These are phyloP conservation scores for Zygotorulaspora mrakii DNA, from an alignment of 1,139 yeast species.

Conservation along the genomic window DNA sequence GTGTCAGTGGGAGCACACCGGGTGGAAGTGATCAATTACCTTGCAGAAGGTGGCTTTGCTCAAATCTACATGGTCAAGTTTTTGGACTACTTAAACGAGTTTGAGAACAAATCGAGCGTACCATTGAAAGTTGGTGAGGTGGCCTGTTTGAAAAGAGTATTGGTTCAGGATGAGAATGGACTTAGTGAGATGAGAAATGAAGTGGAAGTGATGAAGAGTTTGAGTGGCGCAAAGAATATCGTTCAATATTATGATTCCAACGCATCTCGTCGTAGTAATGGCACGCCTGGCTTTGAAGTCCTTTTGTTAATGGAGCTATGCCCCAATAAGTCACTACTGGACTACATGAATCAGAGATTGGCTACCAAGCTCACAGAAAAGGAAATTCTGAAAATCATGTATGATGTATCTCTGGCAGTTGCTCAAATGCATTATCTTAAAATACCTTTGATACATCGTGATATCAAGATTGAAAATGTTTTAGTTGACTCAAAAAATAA, in stretches of 20 bases:
- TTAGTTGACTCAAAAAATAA: slow-evolving; percentile 67
- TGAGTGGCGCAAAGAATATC: slow-evolving; percentile 71
- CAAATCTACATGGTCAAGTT: slow-evolving; percentile 62
- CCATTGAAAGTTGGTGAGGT: slow-evolving; percentile 37
- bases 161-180: slow-evolving; percentile 68
- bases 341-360: slow-evolving; percentile 89
- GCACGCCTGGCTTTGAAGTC: slow-evolving; percentile 61
- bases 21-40: slow-evolving; percentile 53
- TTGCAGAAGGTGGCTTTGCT: slow-evolving; percentile 75
- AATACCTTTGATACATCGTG: slow-evolving; percentile 86
- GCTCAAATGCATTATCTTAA: slow-evolving; percentile 81
- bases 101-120: slow-evolving; percentile 18
- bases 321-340: slow-evolving; percentile 78
- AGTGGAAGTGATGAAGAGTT: slow-evolving; percentile 81
- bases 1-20: slow-evolving; percentile 64
- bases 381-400: slow-evolving; percentile 79
- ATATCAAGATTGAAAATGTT: slow-evolving; percentile 92
- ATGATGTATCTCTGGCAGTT: slow-evolving; percentile 76
- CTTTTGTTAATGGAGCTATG: slow-evolving; percentile 91
- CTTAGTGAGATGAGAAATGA: slow-evolving; percentile 67
- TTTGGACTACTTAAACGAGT: slow-evolving; percentile 29
- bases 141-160: slow-evolving; percentile 73
- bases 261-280: slow-evolving; percentile 64
- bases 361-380: slow-evolving; percentile 74
- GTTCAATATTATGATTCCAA: slow-evolving; percentile 92